Evolutionary conservation across 2,329 filamentous ascomycete species (phyloP).

Genomic region (Akanthomyces dipterigenus): DNA sequence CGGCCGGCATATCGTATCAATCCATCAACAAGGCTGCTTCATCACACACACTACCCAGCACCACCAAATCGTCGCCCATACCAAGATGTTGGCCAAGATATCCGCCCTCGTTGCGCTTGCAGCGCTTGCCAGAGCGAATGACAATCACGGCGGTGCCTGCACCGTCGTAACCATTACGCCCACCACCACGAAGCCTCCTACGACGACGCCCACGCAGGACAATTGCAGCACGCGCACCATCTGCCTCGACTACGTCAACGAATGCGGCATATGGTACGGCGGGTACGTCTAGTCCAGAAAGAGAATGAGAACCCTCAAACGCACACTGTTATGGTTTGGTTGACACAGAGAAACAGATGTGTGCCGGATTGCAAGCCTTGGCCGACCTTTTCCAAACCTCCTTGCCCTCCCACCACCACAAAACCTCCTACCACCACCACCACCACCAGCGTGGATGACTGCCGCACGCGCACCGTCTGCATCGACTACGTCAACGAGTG

Average conservation of each 20-base stretch:
- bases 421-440: not conserved
- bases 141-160: constrained; percentile 4
- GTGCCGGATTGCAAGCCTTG: constrained; percentile 19
- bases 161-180: constrained; percentile 16
- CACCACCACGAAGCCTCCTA: not conserved
- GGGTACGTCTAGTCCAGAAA: constrained; percentile 18
- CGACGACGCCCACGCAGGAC: constrained; percentile 1
- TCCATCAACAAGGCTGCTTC: too few relatives aligned
- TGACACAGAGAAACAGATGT: constrained; percentile 14
- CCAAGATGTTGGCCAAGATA: constrained; percentile 2
- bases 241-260: constrained; percentile 20
- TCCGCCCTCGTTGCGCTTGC: not conserved
- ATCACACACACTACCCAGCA: not conserved
- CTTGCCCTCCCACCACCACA: constrained; percentile 13
- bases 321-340: too few relatives aligned
- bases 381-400: constrained; percentile 13
- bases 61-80: not conserved
- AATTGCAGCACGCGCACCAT: constrained; percentile 21
- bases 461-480: constrained; percentile 4
- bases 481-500: constrained; percentile 6
- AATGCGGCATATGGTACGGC: constrained; percentile 20
- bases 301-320: too few relatives aligned
- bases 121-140: constrained; percentile 10
- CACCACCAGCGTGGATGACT: not conserved
- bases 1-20: not conserved